Conservation (phyloP, 768 basidiomycete species). For the Suillus subluteus region DNA sequence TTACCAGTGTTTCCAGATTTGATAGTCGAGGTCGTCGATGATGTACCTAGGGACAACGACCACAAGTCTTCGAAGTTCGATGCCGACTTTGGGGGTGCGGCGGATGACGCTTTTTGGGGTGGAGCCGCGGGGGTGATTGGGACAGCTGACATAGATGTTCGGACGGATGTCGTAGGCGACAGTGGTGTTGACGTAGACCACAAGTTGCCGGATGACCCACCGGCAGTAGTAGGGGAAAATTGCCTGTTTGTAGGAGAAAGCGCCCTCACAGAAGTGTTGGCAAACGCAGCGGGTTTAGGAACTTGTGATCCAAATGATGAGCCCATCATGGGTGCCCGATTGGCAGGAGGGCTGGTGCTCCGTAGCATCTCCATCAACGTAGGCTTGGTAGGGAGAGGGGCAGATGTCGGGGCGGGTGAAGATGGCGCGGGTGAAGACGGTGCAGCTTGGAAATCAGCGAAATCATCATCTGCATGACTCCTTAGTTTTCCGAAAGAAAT, state of each 20-base stretch:
- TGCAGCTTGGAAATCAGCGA: slow-evolving; percentile 83
- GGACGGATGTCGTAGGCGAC: slow-evolving; percentile 22
- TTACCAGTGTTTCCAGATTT: slow-evolving; percentile 54
- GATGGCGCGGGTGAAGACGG: slow-evolving; percentile 37
- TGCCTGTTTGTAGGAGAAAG: slow-evolving; percentile 34
- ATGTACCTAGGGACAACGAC: slow-evolving; percentile 72
- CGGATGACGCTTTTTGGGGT: slow-evolving; percentile 30
- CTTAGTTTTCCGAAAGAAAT: slow-evolving; percentile 14
- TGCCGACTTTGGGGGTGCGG: slow-evolving; percentile 42
- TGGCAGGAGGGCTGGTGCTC: slow-evolving; percentile 35
- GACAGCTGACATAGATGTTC: slow-evolving; percentile 13
- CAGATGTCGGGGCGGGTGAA: slow-evolving; percentile 32
- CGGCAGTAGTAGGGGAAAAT: slow-evolving; percentile 23
- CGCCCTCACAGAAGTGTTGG: slow-evolving; percentile 18
- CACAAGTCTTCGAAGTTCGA: slow-evolving; percentile 88
- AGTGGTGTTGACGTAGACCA: slow-evolving; percentile 33
- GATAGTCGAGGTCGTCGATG: slow-evolving; percentile 29
- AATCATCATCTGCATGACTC: slow-evolving; percentile 69
- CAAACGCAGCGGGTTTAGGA: slow-evolving; percentile 24
- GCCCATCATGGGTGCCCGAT: slow-evolving; percentile 19
- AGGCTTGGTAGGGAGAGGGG: slow-evolving; percentile 38
- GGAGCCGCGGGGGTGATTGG: slow-evolving; percentile 23
- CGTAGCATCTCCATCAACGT: slow-evolving; percentile 54
- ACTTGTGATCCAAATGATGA: slow-evolving; percentile 16
- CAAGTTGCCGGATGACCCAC: slow-evolving; percentile 24